Conservation (phyloP, 345 rosid species). For the Eucalyptus albens region DNA sequence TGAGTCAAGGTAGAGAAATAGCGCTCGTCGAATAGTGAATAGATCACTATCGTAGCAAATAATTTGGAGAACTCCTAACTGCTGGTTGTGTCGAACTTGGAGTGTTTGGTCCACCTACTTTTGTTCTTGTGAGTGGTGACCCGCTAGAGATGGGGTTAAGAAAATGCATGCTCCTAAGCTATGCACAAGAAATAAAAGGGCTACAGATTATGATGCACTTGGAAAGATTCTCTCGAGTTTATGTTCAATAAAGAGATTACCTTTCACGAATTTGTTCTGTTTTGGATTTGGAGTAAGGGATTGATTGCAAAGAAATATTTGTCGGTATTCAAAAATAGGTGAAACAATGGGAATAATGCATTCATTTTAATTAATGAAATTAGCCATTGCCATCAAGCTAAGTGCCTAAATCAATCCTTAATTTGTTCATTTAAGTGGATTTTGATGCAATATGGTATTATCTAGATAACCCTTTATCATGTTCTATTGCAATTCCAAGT, state of each 20-base stretch:
- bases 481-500: too few species aligned
- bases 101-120: not conserved
- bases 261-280: not conserved
- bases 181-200: not conserved
- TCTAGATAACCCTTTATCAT: not conserved
- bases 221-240: accelerated
- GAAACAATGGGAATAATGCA: not conserved
- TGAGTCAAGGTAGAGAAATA: not conserved
- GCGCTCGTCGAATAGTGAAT: not conserved
- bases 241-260: not conserved
- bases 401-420: not conserved
- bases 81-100: not conserved
- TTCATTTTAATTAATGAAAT: not conserved
- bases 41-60: not conserved
- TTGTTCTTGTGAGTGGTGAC: not conserved
- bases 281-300: not conserved
- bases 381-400: not conserved
- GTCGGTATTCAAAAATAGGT: not conserved
- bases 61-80: not conserved
- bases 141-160: not conserved
- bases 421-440: not conserved
- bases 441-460: not conserved
- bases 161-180: not conserved
- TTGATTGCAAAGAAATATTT: not conserved
- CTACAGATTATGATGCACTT: accelerated